Evolutionary conservation across 192 early-diverging fungal species (phyloP).

Genomic region (Linnemannia zychae): DNA sequence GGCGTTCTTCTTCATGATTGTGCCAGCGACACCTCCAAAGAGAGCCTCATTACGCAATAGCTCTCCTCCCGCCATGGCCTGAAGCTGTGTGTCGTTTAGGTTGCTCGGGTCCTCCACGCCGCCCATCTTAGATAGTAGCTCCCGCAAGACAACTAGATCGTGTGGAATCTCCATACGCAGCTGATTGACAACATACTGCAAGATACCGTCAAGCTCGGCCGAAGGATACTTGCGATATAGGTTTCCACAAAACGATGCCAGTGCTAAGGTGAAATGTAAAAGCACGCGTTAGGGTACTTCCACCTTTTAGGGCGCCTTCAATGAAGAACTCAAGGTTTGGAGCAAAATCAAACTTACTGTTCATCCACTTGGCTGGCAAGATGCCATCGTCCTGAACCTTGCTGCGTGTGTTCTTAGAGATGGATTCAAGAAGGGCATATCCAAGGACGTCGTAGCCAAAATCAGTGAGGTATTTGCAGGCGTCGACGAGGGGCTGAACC

Average conservation of each 20-base stretch:
- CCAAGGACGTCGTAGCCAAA: slow-evolving; percentile 82
- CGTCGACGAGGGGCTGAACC: slow-evolving; percentile 80
- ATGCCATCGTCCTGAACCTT: slow-evolving; percentile 77
- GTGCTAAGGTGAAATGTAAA: slow-evolving; percentile 31
- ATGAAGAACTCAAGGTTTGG: too few species aligned
- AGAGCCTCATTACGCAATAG: slow-evolving; percentile 70
- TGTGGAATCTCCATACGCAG: slow-evolving; percentile 66
- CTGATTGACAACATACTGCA: slow-evolving; percentile 77
- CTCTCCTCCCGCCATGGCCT: slow-evolving; percentile 73
- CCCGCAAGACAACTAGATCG: slow-evolving; percentile 77
- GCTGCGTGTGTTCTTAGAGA: slow-evolving; percentile 67
- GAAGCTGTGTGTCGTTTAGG: slow-evolving; percentile 71
- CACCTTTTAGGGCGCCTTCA: neutral
- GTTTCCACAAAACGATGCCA: slow-evolving; percentile 76
- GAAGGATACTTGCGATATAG: slow-evolving; percentile 72
- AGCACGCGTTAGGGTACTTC: neutral
- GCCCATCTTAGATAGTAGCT: slow-evolving; percentile 78
- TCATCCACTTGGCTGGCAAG: slow-evolving; percentile 73
- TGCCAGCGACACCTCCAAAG: slow-evolving; percentile 58
- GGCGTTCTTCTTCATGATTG: slow-evolving; percentile 61
- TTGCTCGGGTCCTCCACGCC: slow-evolving; percentile 73
- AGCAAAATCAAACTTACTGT: slow-evolving; percentile 44
- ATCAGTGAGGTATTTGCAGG: slow-evolving; percentile 78
- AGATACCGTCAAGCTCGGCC: slow-evolving; percentile 73
- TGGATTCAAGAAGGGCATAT: slow-evolving; percentile 76